phyloP scores from a whole-genome alignment of 1,139 yeast genomes.

The Pichia cactophila region DNA sequence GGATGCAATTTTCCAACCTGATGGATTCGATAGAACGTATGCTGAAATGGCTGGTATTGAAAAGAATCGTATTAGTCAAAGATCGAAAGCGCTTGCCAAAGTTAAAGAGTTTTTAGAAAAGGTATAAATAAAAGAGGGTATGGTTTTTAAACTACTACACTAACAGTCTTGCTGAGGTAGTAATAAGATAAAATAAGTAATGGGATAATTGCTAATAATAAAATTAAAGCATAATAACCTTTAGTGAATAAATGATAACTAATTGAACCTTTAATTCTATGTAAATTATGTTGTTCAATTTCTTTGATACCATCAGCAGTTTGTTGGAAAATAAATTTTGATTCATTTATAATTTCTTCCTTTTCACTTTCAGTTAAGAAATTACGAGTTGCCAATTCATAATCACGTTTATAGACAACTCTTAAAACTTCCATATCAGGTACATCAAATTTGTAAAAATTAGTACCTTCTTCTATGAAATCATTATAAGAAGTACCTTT shows the following conservation, averaged over 20 bases:
- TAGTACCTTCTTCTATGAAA: slow-evolving; percentile 54
- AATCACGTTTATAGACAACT: slow-evolving; percentile 61
- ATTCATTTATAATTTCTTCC: slow-evolving; percentile 59
- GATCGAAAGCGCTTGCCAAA: slow-evolving; percentile 74
- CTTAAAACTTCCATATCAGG: slow-evolving; percentile 63
- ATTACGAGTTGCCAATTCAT: slow-evolving; percentile 68
- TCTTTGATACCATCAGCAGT: slow-evolving; percentile 56
- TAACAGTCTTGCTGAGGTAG: not conserved
- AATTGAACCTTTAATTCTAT: slow-evolving; percentile 48
- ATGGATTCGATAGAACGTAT: slow-evolving; percentile 61
- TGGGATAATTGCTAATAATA: not conserved
- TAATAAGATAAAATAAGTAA: too few species aligned
- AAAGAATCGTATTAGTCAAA: slow-evolving; percentile 80
- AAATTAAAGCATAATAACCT: slow-evolving; percentile 36
- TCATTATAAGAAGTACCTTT: slow-evolving; percentile 58
- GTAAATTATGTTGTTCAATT: slow-evolving; percentile 56
- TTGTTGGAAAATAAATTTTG: slow-evolving; percentile 58
- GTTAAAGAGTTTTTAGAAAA: slow-evolving; percentile 48
- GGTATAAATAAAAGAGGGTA: not conserved
- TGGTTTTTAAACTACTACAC: too few species aligned
- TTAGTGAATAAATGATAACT: slow-evolving; percentile 47
- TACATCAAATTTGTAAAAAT: slow-evolving; percentile 65
- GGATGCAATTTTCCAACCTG: slow-evolving; percentile 86
- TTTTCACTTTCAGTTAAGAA: slow-evolving; percentile 63
- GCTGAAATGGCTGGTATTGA: slow-evolving; percentile 81